Base-by-base conservation (phyloP, 495 filamentous ascomycete genomes). In the Lasiosphaeris hirsuta region DNA sequence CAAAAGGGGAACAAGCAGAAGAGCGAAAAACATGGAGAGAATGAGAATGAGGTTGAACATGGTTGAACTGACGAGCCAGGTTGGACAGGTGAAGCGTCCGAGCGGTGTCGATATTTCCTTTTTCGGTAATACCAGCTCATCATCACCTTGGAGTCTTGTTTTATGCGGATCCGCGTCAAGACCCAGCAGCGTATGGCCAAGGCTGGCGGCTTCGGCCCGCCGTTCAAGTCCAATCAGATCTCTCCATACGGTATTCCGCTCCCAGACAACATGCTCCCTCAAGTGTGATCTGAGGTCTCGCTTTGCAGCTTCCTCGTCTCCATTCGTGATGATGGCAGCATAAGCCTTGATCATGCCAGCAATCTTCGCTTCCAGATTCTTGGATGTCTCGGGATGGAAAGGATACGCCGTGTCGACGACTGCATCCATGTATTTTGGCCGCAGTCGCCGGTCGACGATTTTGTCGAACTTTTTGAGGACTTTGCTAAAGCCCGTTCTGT, bases 401-500 rank as follows among this genome's bases (percentile, higher is more conserved):
- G 90, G 87, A 63, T 90, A 85, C 0, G 90, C 85, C 2, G 82
- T 72, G 42, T 86, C 78, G 45, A 97, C 90, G 51, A 75, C 76
- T n/a, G 82, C 69, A 56, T 82, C 78, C 59, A 97, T 82, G 67
- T 96, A 99, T 54, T 78, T 76, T 11, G 80, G 68, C 47, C 90
- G 90, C 17, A 97, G 76, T 51, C 82, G 85, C 38, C 86, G 86
- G 67, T 97, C 86, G 34, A 94, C 75, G 50, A 88, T 97, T 79
- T 99, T 99, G 77, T 99, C 94, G 67, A 94, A 99, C 70, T 99
- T 99, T 77, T 99, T 99, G 62, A 96, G 72, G 3, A 92, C 91
- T 73, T 99, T 99, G 41, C 84, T 81, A 72, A 99, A 99, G 3
- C 94, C 94, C 0, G 94, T 99, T 72, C 85, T 86, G 77, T 99